Evolutionary conservation across 192 early-diverging fungal genomes (phyloP), one percentile per base, ranked within the genome.

Genomic region (Allomyces macrogynus): DNA sequence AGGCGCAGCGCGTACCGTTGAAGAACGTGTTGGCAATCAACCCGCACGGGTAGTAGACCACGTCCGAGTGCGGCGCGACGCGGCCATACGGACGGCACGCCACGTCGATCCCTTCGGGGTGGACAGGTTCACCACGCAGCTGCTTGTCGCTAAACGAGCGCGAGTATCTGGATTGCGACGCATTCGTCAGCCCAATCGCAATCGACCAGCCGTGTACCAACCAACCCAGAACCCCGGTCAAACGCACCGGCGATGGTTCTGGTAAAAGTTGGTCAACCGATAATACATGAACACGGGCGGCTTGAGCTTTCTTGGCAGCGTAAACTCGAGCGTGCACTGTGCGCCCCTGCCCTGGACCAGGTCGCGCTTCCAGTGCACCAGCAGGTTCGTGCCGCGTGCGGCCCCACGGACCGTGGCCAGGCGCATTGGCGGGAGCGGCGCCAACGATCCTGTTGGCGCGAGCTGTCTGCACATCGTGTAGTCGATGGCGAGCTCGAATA

Each of bases 1-100:
- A n/a, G n/a, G n/a, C n/a, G n/a, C n/a, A n/a, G n/a, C n/a, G 8
- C 61, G 63, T 78, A 91, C 91, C 91, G 73, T 93, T 93, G 73
- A 99, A 99, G 62, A 93, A 75, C 3, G 95, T 97, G 73, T 97
- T 97, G 23, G 95, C 96, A 76, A 99, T 95, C 62, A 97, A 80
- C 1, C 96, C 96, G 69, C 96, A 99, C 24, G 96, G 96, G 72
- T 94, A 99, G 65, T 87, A 85, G 65, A 72, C 10, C 80, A 71
- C 42, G 49, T 69, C 32, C 32, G 32, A 40, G 32, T 40, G 32
- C 32, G 32, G 32, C 32, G 32, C 32, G 32, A 40, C 32, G 32
- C 32, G 32, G 32, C 32, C 32, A 7, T 40, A 40, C 32, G 32
- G 32, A 8, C 32, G 32, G 32, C 32, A 40, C 32, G 32, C 32